phyloP scores from a whole-genome alignment of 352 stramenopile genomes.

The Phytophthora pisi region DNA sequence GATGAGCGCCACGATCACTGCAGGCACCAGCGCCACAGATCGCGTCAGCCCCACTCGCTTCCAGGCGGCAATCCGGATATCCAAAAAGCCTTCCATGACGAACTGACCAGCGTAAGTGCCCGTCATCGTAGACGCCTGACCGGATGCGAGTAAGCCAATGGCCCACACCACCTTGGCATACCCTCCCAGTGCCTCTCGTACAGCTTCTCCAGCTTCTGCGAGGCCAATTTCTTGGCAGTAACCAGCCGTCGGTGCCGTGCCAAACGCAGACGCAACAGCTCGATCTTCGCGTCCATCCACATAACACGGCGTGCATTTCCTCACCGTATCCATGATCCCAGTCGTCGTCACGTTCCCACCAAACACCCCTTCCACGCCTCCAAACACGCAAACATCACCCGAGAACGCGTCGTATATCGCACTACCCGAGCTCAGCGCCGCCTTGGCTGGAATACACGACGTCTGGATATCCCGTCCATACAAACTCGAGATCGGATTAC shows the following conservation, averaged over 20 bases:
- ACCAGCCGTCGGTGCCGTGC: conserved; percentile 36
- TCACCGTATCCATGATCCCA: conserved; percentile 6
- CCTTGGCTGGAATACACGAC: conserved; percentile 60
- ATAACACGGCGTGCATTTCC: conserved; percentile 53
- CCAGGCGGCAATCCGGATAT: conserved; percentile 83
- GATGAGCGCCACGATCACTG: conserved; percentile 70
- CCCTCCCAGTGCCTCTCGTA: conserved; percentile 63
- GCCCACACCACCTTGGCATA: conserved; percentile 86
- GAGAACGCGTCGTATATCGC: conserved; percentile 68
- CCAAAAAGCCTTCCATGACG: conserved; percentile 94
- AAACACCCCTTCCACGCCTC: conserved; percentile 8
- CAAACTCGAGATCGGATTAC: conserved; percentile 56
- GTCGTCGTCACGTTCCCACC: conserved; percentile 1
- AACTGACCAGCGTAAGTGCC: conserved; percentile 95
- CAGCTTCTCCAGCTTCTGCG: conserved; percentile 64
- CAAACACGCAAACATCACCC: conserved; percentile 58
- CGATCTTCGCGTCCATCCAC: conserved; percentile 42
- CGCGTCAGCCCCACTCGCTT: conserved; percentile 88
- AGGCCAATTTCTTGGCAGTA: conserved; percentile 88
- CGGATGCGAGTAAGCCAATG: conserved; percentile 90
- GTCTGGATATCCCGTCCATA: conserved; percentile 64
- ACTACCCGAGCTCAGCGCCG: conserved; percentile 53
- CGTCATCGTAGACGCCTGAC: conserved; percentile 92
- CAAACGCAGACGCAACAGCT: background rate
- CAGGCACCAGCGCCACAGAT: conserved; percentile 82